Conservation (phyloP, 495 filamentous ascomycete genomes). For the Tetracladium setigerum region DNA sequence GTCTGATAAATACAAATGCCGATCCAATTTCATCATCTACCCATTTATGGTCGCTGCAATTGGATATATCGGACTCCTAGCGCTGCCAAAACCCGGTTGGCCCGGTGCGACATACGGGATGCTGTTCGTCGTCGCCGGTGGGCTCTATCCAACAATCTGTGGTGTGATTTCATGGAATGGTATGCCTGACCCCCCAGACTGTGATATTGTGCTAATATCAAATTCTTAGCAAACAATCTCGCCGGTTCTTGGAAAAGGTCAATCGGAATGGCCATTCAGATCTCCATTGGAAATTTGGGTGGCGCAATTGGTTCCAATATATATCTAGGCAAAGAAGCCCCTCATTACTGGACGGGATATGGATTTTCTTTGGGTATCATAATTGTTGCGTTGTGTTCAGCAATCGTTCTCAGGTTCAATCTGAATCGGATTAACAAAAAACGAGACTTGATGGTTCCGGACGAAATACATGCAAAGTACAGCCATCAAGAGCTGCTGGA, state of each 20-base stretch:
- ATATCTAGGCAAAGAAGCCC: constrained; percentile 37
- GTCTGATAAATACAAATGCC: constrained; percentile 30
- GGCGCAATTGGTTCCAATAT: constrained; percentile 49
- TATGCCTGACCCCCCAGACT: neutral
- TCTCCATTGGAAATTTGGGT: constrained; percentile 47
- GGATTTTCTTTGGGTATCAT: constrained; percentile 5
- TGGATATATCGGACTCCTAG: constrained; percentile 41
- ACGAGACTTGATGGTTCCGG: too few species aligned
- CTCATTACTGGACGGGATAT: constrained; percentile 41
- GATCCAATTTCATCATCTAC: constrained; percentile 39
- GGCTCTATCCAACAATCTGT: constrained; percentile 13
- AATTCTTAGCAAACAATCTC: constrained; percentile 39
- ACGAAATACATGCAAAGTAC: too few species aligned
- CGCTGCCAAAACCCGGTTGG: constrained; percentile 20
- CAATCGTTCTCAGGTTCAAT: too few species aligned
- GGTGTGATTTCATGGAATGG: constrained; percentile 17
- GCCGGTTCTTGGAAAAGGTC: constrained; percentile 56
- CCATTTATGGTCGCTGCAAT: constrained; percentile 41
- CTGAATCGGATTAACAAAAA: too few species aligned
- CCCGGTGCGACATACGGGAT: constrained; percentile 2
- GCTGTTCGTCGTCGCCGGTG: constrained; percentile 15
- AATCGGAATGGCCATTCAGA: constrained; percentile 45
- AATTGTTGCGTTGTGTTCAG: too few species aligned
- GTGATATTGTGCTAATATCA: neutral
- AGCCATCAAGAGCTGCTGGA: too few species aligned